Conservation (phyloP, 805 yeast species). For the Kuraishia molischiana region DNA sequence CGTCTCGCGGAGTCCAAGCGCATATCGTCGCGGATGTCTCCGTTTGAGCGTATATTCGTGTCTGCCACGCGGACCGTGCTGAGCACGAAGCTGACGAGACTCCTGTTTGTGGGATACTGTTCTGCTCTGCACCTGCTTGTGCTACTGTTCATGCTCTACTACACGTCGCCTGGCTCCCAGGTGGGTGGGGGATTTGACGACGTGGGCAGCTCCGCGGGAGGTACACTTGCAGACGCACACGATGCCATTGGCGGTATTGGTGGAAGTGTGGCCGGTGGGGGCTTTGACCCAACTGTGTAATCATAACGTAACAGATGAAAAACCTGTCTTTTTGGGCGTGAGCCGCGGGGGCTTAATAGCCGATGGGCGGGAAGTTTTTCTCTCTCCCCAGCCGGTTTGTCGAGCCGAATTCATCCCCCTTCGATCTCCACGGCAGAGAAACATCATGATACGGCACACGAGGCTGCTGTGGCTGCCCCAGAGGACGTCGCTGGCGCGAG, state of each 20-base stretch:
- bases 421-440: no score
- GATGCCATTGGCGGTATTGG: not conserved
- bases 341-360: no score
- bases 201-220: constrained; percentile 9
- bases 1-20: constrained; percentile 70
- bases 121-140: constrained; percentile 66
- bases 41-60: constrained; percentile 69
- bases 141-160: constrained; percentile 49
- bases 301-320: no score
- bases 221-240: not conserved
- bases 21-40: constrained; percentile 59
- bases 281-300: not conserved
- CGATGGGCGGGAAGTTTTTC: no score
- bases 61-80: constrained; percentile 66
- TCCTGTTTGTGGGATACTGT: constrained; percentile 67
- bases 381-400: no score
- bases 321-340: no score
- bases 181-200: constrained; percentile 3
- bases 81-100: constrained; percentile 62
- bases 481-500: no score
- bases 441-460: no score
- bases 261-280: not conserved
- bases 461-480: no score
- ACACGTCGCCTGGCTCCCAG: constrained; percentile 19
- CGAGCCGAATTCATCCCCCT: no score